Evolutionary conservation across 192 early-diverging fungal genomes (phyloP), one percentile per base, ranked within the genome.

Genomic region (Coemansia sp.): DNA sequence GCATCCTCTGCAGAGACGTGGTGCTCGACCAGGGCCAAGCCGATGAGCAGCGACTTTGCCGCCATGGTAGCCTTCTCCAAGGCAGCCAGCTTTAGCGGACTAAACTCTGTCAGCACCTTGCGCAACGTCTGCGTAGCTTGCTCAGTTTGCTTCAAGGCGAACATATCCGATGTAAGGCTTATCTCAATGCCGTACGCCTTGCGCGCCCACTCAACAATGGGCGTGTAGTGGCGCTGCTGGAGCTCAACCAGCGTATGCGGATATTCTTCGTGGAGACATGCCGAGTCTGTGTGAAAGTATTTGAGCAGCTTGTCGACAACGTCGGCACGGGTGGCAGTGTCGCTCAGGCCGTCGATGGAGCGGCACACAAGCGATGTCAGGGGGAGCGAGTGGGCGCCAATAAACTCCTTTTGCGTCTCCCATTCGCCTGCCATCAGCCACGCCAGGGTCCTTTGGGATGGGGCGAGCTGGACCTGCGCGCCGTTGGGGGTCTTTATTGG

Each of bases 311-410:
- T 88, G 41, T 88, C 83, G 63, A 95, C 84, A 26, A 91, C 92
- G 12, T 89, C 86, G 33, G 67, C 55, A 23, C 93, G 90, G 21
- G 83, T 82, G 20, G 82, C 67, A 11, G 81, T 47, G 60, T 88
- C 85, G 42, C 73, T 64, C 36, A 94, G 86, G 0, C 85, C 87
- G 67, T 95, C 94, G 37, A 94, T 88, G 0, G 94, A 87, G 33
- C 95, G 87, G 52, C 88, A 86, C 5, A 95, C 83, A n/a, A 98
- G 81, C 6, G 94, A 95, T 0, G 96, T 98, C 86, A 99, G 85
- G 3, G 94, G 93, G 14, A 99, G 83, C 10, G 95, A 89, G 69
- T 94, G 93, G 0, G 88, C 77, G 72, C 93, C 94, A 12, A 97
- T 70, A 34, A 91, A 65, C 41, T 85, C 83, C 35, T 86, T 88